Evolutionary conservation across 1,284 basidiomycete genomes (phyloP).

Genomic region (Papiliotrema flavescens): DNA sequence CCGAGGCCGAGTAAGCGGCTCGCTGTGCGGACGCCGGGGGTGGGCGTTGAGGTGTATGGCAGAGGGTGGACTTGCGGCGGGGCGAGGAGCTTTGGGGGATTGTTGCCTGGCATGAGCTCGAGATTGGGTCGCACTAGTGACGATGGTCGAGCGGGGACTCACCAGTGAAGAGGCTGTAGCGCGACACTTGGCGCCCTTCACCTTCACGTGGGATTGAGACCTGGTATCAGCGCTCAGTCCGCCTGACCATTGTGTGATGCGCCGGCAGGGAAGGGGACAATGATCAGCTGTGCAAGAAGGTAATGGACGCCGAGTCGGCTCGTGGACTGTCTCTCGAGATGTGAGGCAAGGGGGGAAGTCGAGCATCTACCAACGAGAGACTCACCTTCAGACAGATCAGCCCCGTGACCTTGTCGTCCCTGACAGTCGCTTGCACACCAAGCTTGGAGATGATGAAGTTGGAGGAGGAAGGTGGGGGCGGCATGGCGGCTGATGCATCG

Average conservation of each 20-base stretch:
- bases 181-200: conserved; percentile 15
- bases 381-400: conserved; percentile 39
- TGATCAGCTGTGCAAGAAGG: too few species aligned
- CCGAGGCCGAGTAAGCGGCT: conserved; percentile 22
- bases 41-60: conserved; percentile 17
- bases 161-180: conserved; percentile 36
- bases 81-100: conserved; percentile 20
- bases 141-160: conserved; percentile 7
- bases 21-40: conserved; percentile 14
- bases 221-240: neutral
- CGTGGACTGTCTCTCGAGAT: too few species aligned
- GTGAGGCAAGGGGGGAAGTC: too few species aligned
- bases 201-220: conserved; percentile 28
- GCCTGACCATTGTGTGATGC: neutral
- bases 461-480: neutral
- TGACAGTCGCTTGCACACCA: conserved; percentile 29
- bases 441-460: conserved; percentile 35
- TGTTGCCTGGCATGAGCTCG: conserved; percentile 8
- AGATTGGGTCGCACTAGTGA: too few species aligned
- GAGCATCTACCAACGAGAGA: too few species aligned
- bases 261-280: too few species aligned
- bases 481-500: neutral
- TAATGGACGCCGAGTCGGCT: too few species aligned
- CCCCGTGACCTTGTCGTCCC: conserved; percentile 20
- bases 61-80: conserved; percentile 34